Conservation (phyloP, 2,329 filamentous ascomycete species). For the Neurospora crassa region DNA sequence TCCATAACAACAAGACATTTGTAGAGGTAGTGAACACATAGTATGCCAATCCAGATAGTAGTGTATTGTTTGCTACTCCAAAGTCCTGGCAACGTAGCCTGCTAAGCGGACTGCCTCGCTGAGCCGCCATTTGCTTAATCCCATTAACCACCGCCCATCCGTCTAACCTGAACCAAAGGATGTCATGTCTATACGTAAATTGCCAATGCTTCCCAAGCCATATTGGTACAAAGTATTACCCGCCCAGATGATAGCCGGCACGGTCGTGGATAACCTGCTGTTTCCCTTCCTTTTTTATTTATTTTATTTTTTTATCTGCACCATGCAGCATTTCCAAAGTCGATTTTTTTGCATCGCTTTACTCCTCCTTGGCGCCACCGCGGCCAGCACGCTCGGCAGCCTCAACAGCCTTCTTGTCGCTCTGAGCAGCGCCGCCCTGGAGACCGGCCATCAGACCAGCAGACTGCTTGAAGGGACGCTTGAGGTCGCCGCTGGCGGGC, state of each 20-base stretch:
- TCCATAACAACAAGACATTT: neutral
- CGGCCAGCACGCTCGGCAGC: conserved; percentile 66
- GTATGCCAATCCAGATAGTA: neutral
- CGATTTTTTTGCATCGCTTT: conserved; percentile 20
- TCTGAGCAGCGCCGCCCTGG: conserved; percentile 67
- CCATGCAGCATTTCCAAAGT: neutral
- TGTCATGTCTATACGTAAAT: neutral
- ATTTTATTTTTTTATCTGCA: neutral
- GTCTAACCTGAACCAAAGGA: neutral
- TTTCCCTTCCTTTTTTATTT: neutral
- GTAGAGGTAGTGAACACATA: neutral
- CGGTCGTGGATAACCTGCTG: neutral
- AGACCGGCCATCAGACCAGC: conserved; percentile 76
- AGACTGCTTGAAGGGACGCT: conserved; percentile 86
- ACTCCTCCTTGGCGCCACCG: conserved; percentile 65
- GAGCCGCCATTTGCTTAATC: neutral
- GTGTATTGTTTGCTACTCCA: neutral
- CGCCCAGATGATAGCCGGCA: neutral
- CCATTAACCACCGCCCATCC: neutral
- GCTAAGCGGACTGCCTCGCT: neutral
- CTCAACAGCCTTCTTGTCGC: conserved; percentile 84
- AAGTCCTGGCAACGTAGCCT: neutral
- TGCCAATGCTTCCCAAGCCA: neutral
- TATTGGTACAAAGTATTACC: neutral
- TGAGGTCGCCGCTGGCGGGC: conserved; percentile 80